Percentiles rank a stretch among this genome's conserved stretches.
Evolutionary conservation across 225 moss, liverwort and hornwort genomes (phyloP).

Genomic region (Climacium dendroides): DNA sequence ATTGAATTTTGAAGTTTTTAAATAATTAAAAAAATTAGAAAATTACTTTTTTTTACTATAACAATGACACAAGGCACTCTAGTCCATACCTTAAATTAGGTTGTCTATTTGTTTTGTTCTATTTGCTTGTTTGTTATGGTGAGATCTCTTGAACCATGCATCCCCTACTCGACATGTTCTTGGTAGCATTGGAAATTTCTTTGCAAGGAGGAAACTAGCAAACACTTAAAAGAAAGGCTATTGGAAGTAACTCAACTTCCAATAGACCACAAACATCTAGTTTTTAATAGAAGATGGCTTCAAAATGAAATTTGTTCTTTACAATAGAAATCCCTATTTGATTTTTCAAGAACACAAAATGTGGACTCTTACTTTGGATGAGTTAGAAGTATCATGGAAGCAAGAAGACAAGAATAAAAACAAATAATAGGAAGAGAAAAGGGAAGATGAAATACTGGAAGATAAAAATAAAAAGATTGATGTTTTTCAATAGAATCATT

Average conservation of each 20-base stretch:
- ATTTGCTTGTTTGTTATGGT: no score
- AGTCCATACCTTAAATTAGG: no score
- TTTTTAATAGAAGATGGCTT: neutral
- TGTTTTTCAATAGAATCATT: neutral
- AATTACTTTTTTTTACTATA: no score
- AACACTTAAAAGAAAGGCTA: neutral
- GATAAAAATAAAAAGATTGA: neutral
- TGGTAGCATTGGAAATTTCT: no score
- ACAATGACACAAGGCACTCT: no score
- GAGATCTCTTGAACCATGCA: no score
- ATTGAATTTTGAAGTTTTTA: no score
- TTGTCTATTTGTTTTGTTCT: no score
- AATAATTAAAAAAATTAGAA: no score
- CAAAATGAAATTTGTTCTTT: neutral
- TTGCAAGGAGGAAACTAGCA: no score
- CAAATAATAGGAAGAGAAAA: neutral
- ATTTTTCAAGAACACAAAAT: neutral
- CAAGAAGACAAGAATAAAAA: neutral
- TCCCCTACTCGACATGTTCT: no score
- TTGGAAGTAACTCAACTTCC: neutral
- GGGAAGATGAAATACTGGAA: neutral
- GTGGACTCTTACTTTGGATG: accelerated
- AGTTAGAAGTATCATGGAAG: neutral
- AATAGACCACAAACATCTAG: neutral
- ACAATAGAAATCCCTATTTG: accelerated